These are phyloP conservation scores for Coniochaeta hoffmannii DNA, from an alignment of 2,329 filamentous ascomycete species.

Conservation along the genomic window DNA sequence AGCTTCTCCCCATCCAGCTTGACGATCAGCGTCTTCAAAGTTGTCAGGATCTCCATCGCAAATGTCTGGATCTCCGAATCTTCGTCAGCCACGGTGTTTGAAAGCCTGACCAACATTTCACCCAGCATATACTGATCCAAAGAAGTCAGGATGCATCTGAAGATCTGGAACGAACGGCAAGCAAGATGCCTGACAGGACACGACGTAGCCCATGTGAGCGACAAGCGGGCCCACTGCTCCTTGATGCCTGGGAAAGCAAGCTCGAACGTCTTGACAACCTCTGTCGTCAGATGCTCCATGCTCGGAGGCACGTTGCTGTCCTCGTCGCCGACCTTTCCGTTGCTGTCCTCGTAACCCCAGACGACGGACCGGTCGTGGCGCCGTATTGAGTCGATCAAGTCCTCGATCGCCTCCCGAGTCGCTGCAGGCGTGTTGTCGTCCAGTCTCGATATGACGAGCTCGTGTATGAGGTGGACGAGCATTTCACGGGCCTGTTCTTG, in stretches of 20 bases:
- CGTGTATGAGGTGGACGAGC: conserved; percentile 95
- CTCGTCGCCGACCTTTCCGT: conserved; percentile 65
- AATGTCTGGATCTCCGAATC: conserved; percentile 93
- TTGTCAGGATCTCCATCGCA: conserved; percentile 95
- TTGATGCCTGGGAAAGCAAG: conserved; percentile 79
- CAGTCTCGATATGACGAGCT: conserved; percentile 75
- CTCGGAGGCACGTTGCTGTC: conserved; percentile 76
- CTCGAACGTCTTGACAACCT: conserved; percentile 80
- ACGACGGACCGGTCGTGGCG: conserved; percentile 77
- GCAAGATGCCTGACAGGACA: conserved; percentile 92
- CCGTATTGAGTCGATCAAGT: conserved; percentile 80
- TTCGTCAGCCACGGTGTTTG: conserved; percentile 94
- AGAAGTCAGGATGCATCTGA: conserved; percentile 84
- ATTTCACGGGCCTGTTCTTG: conserved; percentile 97
- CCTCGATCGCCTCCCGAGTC: conserved; percentile 71
- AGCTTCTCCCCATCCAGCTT: conserved; percentile 75
- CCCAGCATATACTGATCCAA: conserved; percentile 91
- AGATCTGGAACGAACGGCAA: conserved; percentile 95
- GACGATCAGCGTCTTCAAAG: conserved; percentile 81
- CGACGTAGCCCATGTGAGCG: conserved; percentile 91
- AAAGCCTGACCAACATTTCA: conserved; percentile 91
- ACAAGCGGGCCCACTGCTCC: conserved; percentile 84
- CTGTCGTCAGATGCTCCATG: conserved; percentile 77
- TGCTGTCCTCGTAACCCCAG: conserved; percentile 92
- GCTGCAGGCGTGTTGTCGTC: conserved; percentile 57